phyloP scores from a whole-genome alignment of 306 rosid species.

The Dalbergia cochinchinensis region DNA sequence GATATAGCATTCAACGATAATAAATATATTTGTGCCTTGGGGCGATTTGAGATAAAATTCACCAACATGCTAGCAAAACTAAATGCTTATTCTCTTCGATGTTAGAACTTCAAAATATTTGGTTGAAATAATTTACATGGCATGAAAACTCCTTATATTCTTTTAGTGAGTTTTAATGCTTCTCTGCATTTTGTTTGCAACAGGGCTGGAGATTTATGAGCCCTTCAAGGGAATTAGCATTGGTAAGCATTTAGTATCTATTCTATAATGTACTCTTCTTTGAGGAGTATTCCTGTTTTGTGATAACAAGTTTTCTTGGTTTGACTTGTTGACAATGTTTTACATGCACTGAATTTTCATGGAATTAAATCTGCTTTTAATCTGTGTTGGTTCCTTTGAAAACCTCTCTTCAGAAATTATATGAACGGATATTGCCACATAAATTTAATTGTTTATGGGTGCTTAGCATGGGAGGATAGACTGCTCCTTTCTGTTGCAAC shows the following conservation, averaged over 20 bases:
- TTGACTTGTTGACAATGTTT: constrained; percentile 41
- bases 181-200: constrained; percentile 41
- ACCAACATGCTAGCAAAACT: constrained; percentile 24
- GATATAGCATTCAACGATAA: constrained; percentile 1
- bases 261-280: constrained; percentile 34
- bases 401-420: constrained; percentile 5
- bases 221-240: constrained; percentile 52
- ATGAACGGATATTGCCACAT: constrained; percentile 2
- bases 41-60: constrained; percentile 32
- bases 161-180: not conserved
- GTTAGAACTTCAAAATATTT: constrained; percentile 24
- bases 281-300: not conserved
- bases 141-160: constrained; percentile 32
- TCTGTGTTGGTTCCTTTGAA: constrained; percentile 7
- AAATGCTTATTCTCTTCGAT: constrained; percentile 16
- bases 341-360: constrained; percentile 18
- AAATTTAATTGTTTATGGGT: constrained; percentile 4
- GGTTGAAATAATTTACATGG: constrained; percentile 31
- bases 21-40: constrained; percentile 30
- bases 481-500: constrained; percentile 22
- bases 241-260: constrained; percentile 64
- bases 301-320: constrained; percentile 31
- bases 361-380: constrained; percentile 25
- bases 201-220: constrained; percentile 57
- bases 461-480: constrained; percentile 4